phyloP scores from a whole-genome alignment of 352 stramenopile species.

The Phytopythium helicoides region DNA sequence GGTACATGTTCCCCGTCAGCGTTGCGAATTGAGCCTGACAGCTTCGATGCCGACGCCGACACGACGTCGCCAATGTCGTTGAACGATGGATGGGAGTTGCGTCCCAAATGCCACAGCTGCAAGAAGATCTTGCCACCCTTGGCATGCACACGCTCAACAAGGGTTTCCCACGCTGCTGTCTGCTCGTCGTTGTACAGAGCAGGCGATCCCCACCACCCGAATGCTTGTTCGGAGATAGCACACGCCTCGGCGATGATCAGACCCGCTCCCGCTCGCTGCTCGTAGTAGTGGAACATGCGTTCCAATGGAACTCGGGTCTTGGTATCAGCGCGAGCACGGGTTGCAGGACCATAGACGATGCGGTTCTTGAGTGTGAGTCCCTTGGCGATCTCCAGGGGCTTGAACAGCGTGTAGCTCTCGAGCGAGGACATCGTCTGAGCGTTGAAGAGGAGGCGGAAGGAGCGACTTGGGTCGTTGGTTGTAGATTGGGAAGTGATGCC shows the following conservation, averaged over 20 bases:
- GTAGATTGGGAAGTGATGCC: too few relatives aligned
- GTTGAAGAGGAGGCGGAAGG: too few relatives aligned
- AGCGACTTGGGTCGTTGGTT: too few relatives aligned
- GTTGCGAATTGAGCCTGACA: conserved; percentile 20
- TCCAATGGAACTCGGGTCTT: conserved; percentile 16
- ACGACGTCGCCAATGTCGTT: conserved; percentile 51
- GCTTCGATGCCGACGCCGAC: conserved; percentile 22
- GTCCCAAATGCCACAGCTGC: conserved; percentile 85
- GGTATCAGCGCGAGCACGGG: conserved; percentile 18
- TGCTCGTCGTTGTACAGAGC: conserved; percentile 42
- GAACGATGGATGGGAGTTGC: conserved; percentile 49
- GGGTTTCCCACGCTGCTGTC: conserved; percentile 31
- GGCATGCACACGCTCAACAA: conserved; percentile 63
- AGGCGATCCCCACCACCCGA: conserved; percentile 30
- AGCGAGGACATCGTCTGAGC: conserved; percentile 10
- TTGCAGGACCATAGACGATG: conserved; percentile 37
- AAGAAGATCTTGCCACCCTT: conserved; percentile 73
- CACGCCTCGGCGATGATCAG: conserved; percentile 49
- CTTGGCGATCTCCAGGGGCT: conserved; percentile 14
- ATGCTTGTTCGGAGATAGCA: conserved; percentile 25
- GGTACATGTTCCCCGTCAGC: conserved; percentile 12
- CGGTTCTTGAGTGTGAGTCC: conserved; percentile 35
- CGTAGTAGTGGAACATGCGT: conserved; percentile 35
- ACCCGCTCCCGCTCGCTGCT: conserved; percentile 25
- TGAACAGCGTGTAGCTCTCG: conserved; percentile 26